Conservation (phyloP, 2,329 filamentous ascomycete species). For the Aspergillus sp. region DNA sequence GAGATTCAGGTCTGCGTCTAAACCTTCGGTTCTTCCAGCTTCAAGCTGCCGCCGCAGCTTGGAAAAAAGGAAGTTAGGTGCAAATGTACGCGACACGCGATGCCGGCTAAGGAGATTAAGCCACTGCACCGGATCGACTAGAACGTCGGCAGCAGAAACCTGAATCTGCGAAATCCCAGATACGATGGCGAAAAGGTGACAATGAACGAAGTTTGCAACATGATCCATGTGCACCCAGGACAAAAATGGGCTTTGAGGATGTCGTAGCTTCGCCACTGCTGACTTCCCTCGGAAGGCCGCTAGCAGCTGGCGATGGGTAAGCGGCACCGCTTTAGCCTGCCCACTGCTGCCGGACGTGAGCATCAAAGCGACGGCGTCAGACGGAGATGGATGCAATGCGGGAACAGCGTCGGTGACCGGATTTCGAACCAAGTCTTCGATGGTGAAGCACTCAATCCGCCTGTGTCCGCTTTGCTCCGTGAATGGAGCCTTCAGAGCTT, state of each 20-base stretch:
- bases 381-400: neutral
- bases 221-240: constrained; percentile 55
- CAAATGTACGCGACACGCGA: constrained; percentile 24
- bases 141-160: constrained; percentile 13
- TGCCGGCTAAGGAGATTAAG: constrained; percentile 43
- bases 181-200: constrained; percentile 51
- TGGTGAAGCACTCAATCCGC: neutral
- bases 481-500: neutral
- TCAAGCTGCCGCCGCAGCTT: constrained; percentile 5
- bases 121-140: constrained; percentile 40
- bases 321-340: constrained; percentile 50
- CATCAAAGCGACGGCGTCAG: constrained; percentile 36
- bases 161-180: constrained; percentile 21
- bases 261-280: neutral
- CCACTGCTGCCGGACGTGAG: constrained; percentile 56
- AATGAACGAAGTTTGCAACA: constrained; percentile 52
- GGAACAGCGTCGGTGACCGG: neutral
- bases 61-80: constrained; percentile 25
- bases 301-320: constrained; percentile 47
- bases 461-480: neutral
- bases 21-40: neutral
- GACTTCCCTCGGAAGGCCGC: constrained; percentile 44
- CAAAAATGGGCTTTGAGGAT: constrained; percentile 13
- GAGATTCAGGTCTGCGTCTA: constrained; percentile 5
- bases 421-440: neutral